These are phyloP conservation scores for Ophiostoma piceae DNA, from an alignment of 2,329 filamentous ascomycete genomes.

Conservation along the genomic window DNA sequence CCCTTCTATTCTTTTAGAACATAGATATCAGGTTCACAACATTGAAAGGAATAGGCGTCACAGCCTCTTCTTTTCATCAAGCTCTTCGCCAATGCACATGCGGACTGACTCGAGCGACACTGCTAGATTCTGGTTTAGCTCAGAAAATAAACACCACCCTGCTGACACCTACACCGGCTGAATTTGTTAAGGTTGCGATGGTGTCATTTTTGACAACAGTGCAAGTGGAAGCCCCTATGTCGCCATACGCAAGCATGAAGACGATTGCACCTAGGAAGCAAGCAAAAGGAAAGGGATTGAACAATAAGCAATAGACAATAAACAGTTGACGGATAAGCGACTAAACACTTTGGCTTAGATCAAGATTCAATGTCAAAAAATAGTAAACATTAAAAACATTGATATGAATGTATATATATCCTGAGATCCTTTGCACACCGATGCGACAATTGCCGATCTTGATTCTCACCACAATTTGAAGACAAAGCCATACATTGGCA, in stretches of 20 bases:
- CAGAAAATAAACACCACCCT: not conserved
- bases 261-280: not conserved
- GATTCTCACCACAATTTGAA: not conserved
- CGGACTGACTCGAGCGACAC: not conserved
- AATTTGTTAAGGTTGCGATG: not conserved
- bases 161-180: not conserved
- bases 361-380: too few species aligned
- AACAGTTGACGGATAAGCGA: too few species aligned
- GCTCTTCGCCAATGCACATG: not conserved
- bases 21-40: not conserved
- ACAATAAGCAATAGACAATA: not conserved
- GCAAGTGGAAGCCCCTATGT: not conserved
- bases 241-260: not conserved
- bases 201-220: not conserved
- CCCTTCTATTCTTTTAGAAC: not conserved
- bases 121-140: not conserved
- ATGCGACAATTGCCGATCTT: not conserved
- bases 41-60: not conserved
- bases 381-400: not conserved
- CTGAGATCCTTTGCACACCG: not conserved
- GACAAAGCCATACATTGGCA: not conserved
- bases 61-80: too few species aligned
- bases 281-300: not conserved
- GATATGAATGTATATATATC: not conserved
- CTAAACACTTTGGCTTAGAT: too few species aligned